A percentile compares a stretch with the other conserved stretches of the same genome.
Conservation (phyloP, 116 monocot genomes). For the Cymodocea nodosa region DNA sequence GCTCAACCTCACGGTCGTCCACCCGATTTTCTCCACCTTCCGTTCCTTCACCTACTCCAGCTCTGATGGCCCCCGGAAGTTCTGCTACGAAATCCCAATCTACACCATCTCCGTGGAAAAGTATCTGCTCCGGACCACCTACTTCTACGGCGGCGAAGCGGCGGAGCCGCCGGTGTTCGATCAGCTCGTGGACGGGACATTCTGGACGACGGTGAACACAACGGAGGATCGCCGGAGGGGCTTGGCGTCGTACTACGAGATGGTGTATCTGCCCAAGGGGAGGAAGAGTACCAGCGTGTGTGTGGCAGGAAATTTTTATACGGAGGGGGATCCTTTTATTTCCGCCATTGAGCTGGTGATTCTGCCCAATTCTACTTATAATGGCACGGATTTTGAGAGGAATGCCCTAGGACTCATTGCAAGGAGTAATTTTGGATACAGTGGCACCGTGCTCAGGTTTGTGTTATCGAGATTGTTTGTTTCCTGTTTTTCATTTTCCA, state of each 20-base stretch:
- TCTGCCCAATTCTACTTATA: conserved; percentile 50
- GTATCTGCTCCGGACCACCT: conserved; percentile 62
- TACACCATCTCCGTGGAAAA: conserved; percentile 13
- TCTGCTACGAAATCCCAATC: conserved; percentile 54
- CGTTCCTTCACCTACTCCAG: conserved; percentile 46
- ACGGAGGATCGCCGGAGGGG: conserved; percentile 39
- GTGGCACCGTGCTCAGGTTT: conserved; percentile 44
- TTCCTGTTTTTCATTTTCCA: neutral
- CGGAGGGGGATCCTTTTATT: conserved; percentile 60
- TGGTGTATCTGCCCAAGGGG: conserved; percentile 43
- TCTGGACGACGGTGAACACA: conserved; percentile 80
- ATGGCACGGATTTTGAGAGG: conserved; percentile 44
- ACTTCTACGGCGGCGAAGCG: conserved; percentile 27
- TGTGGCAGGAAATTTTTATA: conserved; percentile 51
- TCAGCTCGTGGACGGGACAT: conserved; percentile 63
- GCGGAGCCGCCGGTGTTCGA: conserved; percentile 62
- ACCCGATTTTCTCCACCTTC: conserved; percentile 48
- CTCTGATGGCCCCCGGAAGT: conserved; percentile 27
- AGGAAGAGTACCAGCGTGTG: conserved; percentile 51
- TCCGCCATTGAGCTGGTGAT: conserved; percentile 48
- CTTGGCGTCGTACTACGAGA: conserved; percentile 67
- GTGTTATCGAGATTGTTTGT: neutral
- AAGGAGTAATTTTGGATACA: conserved; percentile 54
- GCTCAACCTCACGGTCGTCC: conserved; percentile 34
- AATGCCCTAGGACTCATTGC: conserved; percentile 66